Evolutionary conservation across 148 eudicot species (phyloP), one percentile per base, ranked within the genome.

Genomic region (Cornus kousa): DNA sequence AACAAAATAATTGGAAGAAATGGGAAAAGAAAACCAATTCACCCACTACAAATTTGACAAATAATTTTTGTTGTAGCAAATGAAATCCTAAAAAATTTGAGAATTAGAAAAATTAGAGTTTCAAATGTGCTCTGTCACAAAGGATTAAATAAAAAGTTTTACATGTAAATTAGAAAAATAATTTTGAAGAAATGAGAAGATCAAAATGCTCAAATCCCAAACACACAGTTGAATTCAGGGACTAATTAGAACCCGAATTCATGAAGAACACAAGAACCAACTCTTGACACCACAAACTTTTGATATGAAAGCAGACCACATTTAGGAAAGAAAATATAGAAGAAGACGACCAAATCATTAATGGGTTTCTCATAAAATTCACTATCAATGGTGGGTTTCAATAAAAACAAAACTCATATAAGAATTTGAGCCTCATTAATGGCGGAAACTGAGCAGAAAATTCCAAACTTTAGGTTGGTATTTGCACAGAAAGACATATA

Each of bases 381-480:
- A 17, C 32, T 39, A 37, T 35, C 53, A 67, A 53, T 40, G 59
- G 11, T 28, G 16, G 65, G 40, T 19, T 4, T 14, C 39, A 46
- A 7, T 3, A 35, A 40, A 59, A 67, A 46, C 53, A 86, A 76
- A 79, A 70, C 77, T 82, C 75, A 67, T 43, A 77, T 20, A 62
- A 65, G 72, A 64, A 40, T 78, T 43, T 75, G 62, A 82, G 17
- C 65, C 17, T 57, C 74, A 80, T 75, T 74, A 71, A 75, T 65
- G 77, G 33, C 31, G 75, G 86, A 89, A 87, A 85, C 71, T 46
- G 67, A 55, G 67, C 84, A 82, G 73, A n/a, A 81, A 85, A 85
- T 83, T 87, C 86, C 64, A 83, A 88, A 83, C 87, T 90, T 85
- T 68, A 65, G 82, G 78, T 66, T 39, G 71, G 84, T 24, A 78